Evolutionary conservation across 352 stramenopile genomes (phyloP), one percentile per base, ranked within the genome.

Genomic region (Pythium biforme): DNA sequence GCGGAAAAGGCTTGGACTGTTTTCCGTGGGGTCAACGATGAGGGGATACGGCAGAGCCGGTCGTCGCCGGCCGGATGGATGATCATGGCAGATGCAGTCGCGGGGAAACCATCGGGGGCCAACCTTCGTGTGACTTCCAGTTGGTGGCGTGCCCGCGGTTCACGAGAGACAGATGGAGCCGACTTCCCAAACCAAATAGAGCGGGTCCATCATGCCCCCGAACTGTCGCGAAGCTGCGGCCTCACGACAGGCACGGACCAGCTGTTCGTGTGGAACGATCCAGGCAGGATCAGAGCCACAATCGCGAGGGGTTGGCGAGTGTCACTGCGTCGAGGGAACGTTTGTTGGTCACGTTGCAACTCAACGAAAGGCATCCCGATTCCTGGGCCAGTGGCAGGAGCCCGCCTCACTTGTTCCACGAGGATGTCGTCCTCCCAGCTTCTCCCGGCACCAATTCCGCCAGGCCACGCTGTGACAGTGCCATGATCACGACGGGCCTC

Each of bases 21-120:
- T 43, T n/a, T 43, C 37, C 37, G 37, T 43, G 14, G 37, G 37
- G 37, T 43, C 37, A 43, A 43, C 37, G 37, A 43, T 43, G 11
- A 10, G 37, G 19, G 14, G 1, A 14, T 12, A 43, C 37, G 53
- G 53, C 53, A 59, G 53, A 59, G 53, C 53, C 53, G 39, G 40
- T 60, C 25, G 48, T 52, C 26, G 29, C 11, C 17, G 25, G 54
- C 39, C 54, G 41, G 37, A 43, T 43, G 17, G 37, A 43, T 43
- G 37, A 43, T 43, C 37, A 14, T 34, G 37, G 11, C 37, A 43
- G 37, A 14, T 17, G 14, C 37, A 43, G 9, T 43, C 37, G 37
- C 37, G 37, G 0, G 37, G 37, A 43, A n/a, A 43, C 37, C 12
- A 43, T 19, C 17, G 37, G 37, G 37, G 37, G 37, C 37, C 14